phyloP scores from a whole-genome alignment of 1,139 yeast genomes.

The Lodderomyces beijingensis region DNA sequence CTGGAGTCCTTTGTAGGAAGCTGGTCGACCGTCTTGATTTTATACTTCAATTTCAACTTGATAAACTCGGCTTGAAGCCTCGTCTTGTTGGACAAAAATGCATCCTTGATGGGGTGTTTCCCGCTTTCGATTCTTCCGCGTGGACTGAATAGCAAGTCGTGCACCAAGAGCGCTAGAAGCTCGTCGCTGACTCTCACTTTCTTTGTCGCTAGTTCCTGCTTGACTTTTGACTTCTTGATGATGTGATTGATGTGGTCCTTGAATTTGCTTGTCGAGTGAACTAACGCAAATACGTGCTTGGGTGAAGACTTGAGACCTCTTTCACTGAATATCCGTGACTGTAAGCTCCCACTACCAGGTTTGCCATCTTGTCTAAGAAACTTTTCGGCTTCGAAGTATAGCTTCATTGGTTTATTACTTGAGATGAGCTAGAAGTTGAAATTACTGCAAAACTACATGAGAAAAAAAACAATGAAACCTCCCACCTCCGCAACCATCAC shows the following conservation, averaged over 20 bases:
- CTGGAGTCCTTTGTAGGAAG: constrained; percentile 26
- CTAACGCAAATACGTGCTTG: constrained; percentile 80
- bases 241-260: constrained; percentile 57
- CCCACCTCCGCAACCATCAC: constrained; percentile 1
- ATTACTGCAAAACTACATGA: not conserved
- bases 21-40: constrained; percentile 38
- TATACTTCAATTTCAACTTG: constrained; percentile 68
- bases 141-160: constrained; percentile 73
- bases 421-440: too few species aligned
- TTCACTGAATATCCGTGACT: constrained; percentile 61
- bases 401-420: constrained; percentile 37
- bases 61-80: constrained; percentile 78
- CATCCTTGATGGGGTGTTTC: constrained; percentile 81
- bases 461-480: not conserved
- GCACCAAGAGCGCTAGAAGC: constrained; percentile 62
- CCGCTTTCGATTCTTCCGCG: constrained; percentile 86
- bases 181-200: constrained; percentile 40
- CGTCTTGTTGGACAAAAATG: constrained; percentile 71
- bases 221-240: constrained; percentile 62
- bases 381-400: constrained; percentile 60
- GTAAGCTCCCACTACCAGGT: constrained; percentile 47
- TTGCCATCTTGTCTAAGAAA: constrained; percentile 22
- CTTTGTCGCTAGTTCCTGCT: constrained; percentile 20
- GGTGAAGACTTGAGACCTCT: constrained; percentile 43
- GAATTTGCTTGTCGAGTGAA: constrained; percentile 70